A percentile compares a stretch with the other conserved stretches of the same genome.
phyloP scores from a whole-genome alignment of 1,284 basidiomycete genomes.

The Cryptococcus sp. region DNA sequence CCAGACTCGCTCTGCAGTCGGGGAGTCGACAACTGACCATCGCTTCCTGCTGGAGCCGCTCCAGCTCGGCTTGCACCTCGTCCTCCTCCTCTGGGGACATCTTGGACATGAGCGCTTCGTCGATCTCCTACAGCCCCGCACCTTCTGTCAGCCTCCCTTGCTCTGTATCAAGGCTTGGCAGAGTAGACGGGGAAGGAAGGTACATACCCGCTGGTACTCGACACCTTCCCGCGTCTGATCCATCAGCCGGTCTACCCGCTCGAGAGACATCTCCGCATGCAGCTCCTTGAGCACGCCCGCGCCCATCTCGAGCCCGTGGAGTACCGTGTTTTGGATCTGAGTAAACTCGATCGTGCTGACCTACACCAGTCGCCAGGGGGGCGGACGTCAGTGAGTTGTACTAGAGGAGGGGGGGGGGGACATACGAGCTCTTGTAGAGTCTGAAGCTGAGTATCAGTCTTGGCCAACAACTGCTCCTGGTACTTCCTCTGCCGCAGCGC shows the following conservation, averaged over 20 bases:
- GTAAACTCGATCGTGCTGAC: slow-evolving; percentile 96
- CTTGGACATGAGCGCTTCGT: slow-evolving; percentile 75
- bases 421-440: slow-evolving; percentile 84
- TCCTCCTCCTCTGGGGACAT: slow-evolving; percentile 90
- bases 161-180: neutral
- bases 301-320: slow-evolving; percentile 89
- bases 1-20: neutral
- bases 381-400: neutral
- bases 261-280: slow-evolving; percentile 86
- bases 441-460: slow-evolving; percentile 87
- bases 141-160: neutral
- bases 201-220: slow-evolving; percentile 78
- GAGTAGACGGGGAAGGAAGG: neutral
- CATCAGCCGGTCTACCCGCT: slow-evolving; percentile 88
- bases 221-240: slow-evolving; percentile 88
- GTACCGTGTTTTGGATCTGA: slow-evolving; percentile 83
- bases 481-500: slow-evolving; percentile 88
- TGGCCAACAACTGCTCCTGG: slow-evolving; percentile 78
- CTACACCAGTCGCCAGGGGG: slow-evolving; percentile 50
- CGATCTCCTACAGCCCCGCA: slow-evolving; percentile 67
- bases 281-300: slow-evolving; percentile 90
- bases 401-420: neutral
- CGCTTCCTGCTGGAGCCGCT: slow-evolving; percentile 62
- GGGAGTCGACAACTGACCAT: slow-evolving; percentile 24
- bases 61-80: slow-evolving; percentile 79